These are phyloP conservation scores for Solanum arcanum DNA, from an alignment of 257 asterid genomes.

Conservation along the genomic window DNA sequence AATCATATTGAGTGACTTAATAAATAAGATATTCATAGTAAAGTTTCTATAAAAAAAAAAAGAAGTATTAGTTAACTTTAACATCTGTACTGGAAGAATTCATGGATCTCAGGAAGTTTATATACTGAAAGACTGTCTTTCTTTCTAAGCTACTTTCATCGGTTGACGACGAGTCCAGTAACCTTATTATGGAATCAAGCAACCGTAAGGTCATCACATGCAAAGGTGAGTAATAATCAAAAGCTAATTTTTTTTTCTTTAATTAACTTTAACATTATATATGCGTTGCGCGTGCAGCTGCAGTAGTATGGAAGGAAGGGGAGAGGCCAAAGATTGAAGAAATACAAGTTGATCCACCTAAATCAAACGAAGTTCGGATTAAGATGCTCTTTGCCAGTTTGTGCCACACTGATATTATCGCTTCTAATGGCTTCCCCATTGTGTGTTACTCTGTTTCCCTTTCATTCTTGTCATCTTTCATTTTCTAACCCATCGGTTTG, in stretches of 20 bases:
- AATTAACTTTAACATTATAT: not conserved
- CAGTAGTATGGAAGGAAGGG: conserved; percentile 37
- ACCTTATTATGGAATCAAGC: not conserved
- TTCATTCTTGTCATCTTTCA: not conserved
- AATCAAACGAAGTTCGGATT: conserved; percentile 37
- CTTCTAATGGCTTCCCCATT: conserved; percentile 31
- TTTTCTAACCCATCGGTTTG: not conserved
- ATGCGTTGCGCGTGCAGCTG: conserved; percentile 21
- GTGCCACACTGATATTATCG: conserved; percentile 50
- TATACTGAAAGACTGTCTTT: no score
- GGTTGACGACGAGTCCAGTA: not conserved
- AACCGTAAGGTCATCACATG: not conserved
- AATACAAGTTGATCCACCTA: conserved; percentile 47
- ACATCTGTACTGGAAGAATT: no score
- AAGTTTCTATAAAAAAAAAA: no score
- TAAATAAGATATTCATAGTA: no score
- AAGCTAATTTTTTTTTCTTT: not conserved
- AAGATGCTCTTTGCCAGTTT: conserved; percentile 53
- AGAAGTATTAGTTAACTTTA: no score
- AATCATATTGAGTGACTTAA: no score
- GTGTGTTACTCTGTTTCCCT: conserved; percentile 2
- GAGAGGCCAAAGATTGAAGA: conserved; percentile 34
- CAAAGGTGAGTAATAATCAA: not conserved
- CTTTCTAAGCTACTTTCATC: not conserved
- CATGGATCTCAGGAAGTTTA: no score